phyloP scores from a whole-genome alignment of 305 asterid species.

The Lippia alba region DNA sequence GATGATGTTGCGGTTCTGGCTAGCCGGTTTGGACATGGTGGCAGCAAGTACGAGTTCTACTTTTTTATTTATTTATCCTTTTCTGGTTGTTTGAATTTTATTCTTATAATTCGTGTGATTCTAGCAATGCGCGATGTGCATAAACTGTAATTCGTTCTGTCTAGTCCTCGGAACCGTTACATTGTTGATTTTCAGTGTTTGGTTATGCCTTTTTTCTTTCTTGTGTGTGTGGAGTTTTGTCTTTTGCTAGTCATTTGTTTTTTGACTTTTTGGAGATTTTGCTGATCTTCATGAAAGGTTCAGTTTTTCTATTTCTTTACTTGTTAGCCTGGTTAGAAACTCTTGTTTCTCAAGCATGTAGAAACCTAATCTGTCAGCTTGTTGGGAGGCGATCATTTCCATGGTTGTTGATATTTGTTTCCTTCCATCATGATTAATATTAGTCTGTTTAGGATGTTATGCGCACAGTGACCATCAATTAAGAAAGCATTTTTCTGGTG shows the following conservation, averaged over 20 bases:
- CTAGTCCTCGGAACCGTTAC: not conserved
- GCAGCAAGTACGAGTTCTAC: conserved; percentile 53
- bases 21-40: conserved; percentile 41
- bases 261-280: conserved; percentile 3
- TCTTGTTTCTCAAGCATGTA: conserved; percentile 1
- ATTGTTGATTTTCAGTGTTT: conserved; percentile 25
- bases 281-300: not conserved
- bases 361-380: not conserved
- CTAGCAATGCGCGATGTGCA: conserved; percentile 34
- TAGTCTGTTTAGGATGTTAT: not conserved
- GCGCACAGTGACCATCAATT: not conserved
- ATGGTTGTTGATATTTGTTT: not conserved
- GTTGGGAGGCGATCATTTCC: not conserved
- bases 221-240: not conserved
- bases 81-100: conserved; percentile 18
- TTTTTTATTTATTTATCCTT: conserved; percentile 29
- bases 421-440: not conserved
- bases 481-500: not conserved
- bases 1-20: conserved; percentile 35
- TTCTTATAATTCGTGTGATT: conserved; percentile 2
- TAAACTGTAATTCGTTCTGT: conserved; percentile 5
- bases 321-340: not conserved
- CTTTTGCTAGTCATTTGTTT: not conserved
- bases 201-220: conserved; percentile 3
- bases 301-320: not conserved